These are phyloP conservation scores for Ploettnerulaceae sp. DNA, from an alignment of 2,329 filamentous ascomycete genomes.

Conservation along the genomic window DNA sequence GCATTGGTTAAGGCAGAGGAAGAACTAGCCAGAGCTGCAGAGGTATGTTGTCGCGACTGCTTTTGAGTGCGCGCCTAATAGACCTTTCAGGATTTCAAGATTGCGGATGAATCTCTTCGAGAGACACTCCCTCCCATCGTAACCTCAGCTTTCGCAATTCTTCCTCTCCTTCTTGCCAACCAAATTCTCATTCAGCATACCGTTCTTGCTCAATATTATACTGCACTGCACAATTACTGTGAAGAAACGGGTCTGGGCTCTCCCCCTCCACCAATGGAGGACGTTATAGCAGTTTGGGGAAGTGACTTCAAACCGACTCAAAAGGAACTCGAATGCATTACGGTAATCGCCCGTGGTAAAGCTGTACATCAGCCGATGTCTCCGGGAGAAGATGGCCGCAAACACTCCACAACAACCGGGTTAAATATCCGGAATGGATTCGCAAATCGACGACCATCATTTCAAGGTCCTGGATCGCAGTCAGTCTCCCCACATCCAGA, in stretches of 20 bases:
- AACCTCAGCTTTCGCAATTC: constrained; percentile 64
- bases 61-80: constrained; percentile 13
- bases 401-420: constrained; percentile 29
- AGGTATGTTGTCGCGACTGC: constrained; percentile 43
- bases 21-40: constrained; percentile 60
- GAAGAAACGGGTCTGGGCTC: constrained; percentile 64
- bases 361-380: constrained; percentile 51
- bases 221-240: constrained; percentile 68
- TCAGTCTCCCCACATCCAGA: constrained; percentile 24
- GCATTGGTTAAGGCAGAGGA: constrained; percentile 65
- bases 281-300: constrained; percentile 64
- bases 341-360: constrained; percentile 62
- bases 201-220: constrained; percentile 74
- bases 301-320: constrained; percentile 57
- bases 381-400: constrained; percentile 32
- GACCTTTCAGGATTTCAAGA: constrained; percentile 58
- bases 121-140: constrained; percentile 68
- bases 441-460: constrained; percentile 42
- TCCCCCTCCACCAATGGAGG: constrained; percentile 66
- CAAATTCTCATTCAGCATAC: constrained; percentile 75
- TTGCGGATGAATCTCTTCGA: constrained; percentile 69
- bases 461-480: constrained; percentile 25
- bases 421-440: constrained; percentile 35
- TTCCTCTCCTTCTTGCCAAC: constrained; percentile 64
- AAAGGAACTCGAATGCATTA: constrained; percentile 61